phyloP scores from a whole-genome alignment of 225 moss, liverwort and hornwort species.

The Neckera pumila region DNA sequence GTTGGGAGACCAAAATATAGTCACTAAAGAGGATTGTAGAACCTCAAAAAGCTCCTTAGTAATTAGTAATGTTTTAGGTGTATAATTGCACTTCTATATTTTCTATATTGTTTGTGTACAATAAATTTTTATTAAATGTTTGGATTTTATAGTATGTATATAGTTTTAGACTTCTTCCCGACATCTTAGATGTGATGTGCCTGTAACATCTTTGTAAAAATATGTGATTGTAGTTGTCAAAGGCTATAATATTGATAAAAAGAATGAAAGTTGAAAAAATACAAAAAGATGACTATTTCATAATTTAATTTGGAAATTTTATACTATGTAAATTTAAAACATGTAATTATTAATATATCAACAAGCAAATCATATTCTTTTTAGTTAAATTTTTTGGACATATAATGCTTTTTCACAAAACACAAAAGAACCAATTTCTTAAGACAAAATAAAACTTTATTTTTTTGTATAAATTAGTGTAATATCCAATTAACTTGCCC shows the following conservation, averaged over 20 bases:
- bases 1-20: rapidly evolving
- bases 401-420: neutral
- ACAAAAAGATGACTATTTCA: rapidly evolving
- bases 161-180: rapidly evolving
- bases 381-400: neutral
- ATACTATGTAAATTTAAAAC: no score
- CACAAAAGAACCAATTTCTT: neutral
- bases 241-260: neutral
- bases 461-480: neutral
- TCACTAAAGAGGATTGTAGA: neutral
- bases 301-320: neutral
- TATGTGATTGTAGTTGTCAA: neutral
- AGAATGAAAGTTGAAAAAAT: neutral
- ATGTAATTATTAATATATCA: neutral
- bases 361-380: neutral
- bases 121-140: no score
- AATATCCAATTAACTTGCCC: neutral
- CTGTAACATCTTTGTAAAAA: neutral
- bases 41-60: neutral
- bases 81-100: neutral
- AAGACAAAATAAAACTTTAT: rapidly evolving
- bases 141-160: neutral
- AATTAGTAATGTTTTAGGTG: neutral
- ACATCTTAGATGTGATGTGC: neutral
- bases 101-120: rapidly evolving